These are phyloP conservation scores for Pleurotus tuber-regium DNA, from an alignment of 768 basidiomycete genomes.

Conservation along the genomic window DNA sequence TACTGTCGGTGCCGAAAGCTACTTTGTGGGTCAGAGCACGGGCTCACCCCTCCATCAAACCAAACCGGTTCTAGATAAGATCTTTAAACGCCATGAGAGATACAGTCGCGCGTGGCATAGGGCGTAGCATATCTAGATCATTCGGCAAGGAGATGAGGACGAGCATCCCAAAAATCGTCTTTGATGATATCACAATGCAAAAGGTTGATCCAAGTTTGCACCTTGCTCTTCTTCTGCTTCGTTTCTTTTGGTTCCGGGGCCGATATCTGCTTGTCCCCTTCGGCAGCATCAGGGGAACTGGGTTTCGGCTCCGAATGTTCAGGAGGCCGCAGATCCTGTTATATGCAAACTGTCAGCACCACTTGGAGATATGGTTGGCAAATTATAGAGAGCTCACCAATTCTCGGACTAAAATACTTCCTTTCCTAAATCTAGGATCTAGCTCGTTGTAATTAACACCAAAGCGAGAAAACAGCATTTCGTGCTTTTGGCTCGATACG, in stretches of 20 bases:
- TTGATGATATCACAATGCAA: slow-evolving; percentile 84
- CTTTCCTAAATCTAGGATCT: slow-evolving; percentile 74
- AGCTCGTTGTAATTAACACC: slow-evolving; percentile 85
- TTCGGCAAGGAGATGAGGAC: slow-evolving; percentile 50
- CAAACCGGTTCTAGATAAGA: too few relatives aligned
- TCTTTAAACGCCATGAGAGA: too few relatives aligned
- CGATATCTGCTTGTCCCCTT: slow-evolving; percentile 7
- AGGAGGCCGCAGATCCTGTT: neutral
- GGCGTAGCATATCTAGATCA: slow-evolving; percentile 23
- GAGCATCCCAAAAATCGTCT: slow-evolving; percentile 73
- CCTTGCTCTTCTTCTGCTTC: slow-evolving; percentile 20
- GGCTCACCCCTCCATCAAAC: neutral
- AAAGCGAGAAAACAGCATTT: slow-evolving; percentile 82
- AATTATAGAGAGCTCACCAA: slow-evolving; percentile 31
- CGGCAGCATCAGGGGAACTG: neutral
- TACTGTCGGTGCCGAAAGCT: neutral
- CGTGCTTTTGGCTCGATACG: slow-evolving; percentile 85
- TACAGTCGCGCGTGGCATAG: too few relatives aligned
- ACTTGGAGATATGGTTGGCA: neutral
- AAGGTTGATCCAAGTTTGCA: slow-evolving; percentile 46
- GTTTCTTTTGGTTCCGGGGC: slow-evolving; percentile 12
- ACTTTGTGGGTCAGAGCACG: neutral
- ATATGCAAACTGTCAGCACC: neutral
- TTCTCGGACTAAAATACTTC: slow-evolving; percentile 78
- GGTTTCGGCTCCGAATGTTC: slow-evolving; percentile 3